Conservation (phyloP, 768 basidiomycete species). For the Leccinum olivaceopallidum region DNA sequence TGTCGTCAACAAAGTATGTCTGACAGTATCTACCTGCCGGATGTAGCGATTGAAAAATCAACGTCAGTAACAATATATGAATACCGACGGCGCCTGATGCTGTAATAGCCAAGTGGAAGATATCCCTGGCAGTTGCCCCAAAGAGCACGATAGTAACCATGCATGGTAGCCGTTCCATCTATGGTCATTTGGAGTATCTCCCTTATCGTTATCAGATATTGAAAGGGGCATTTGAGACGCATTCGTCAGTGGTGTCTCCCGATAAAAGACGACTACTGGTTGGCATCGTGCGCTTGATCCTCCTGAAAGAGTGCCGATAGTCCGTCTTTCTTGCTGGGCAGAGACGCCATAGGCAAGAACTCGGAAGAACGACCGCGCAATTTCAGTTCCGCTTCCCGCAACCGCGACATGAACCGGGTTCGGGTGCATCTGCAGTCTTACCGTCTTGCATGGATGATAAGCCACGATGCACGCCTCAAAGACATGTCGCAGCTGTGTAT, state of each 20-base stretch:
- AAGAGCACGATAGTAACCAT: too few relatives aligned
- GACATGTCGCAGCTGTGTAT: conserved; percentile 6
- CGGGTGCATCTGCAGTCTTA: not conserved
- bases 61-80: too few relatives aligned
- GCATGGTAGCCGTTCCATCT: too few relatives aligned
- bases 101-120: too few relatives aligned
- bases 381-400: conserved; percentile 2
- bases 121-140: not conserved
- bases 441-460: conserved; percentile 4
- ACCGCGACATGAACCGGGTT: conserved; percentile 6
- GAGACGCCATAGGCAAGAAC: not conserved
- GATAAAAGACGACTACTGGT: not conserved
- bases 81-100: too few relatives aligned
- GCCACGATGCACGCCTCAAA: conserved; percentile 2
- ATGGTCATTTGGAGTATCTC: not conserved
- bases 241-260: not conserved
- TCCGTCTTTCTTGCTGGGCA: conserved; percentile 8
- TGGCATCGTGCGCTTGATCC: not conserved
- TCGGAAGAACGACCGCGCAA: conserved; percentile 1
- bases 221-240: not conserved
- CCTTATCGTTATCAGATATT: not conserved
- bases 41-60: not conserved
- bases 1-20: not conserved
- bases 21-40: not conserved
- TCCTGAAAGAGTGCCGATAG: conserved; percentile 9